Evolutionary conservation across 805 yeast genomes (phyloP).

Genomic region (Yamadazyma olivae): DNA sequence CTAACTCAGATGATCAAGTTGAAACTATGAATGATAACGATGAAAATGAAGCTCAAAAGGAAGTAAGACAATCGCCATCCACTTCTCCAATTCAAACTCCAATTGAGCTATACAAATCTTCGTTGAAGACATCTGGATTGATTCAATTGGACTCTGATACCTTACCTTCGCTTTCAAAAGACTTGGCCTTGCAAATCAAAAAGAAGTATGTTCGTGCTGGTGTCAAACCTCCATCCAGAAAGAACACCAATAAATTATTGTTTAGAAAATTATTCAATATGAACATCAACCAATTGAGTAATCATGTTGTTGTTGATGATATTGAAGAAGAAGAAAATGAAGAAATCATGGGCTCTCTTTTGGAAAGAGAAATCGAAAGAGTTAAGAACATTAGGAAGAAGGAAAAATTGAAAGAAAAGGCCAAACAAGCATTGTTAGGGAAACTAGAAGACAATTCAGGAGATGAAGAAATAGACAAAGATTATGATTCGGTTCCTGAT

Average conservation of each 20-base stretch:
- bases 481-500: conserved; percentile 1
- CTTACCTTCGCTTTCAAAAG: conserved; percentile 10
- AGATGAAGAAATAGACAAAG: conserved; percentile 14
- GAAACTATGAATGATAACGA: neutral
- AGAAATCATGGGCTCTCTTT: conserved; percentile 40
- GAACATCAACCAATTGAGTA: conserved; percentile 40
- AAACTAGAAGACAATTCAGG: conserved; percentile 16
- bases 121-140: conserved; percentile 20
- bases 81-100: conserved; percentile 22
- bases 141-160: conserved; percentile 10
- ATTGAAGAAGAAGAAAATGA: conserved; percentile 37
- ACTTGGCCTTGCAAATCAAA: conserved; percentile 6
- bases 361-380: conserved; percentile 52
- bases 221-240: conserved; percentile 1
- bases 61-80: conserved; percentile 3
- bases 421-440: conserved; percentile 27
- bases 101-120: conserved; percentile 33
- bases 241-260: conserved; percentile 4
- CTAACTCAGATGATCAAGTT: conserved; percentile 14
- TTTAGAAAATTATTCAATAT: conserved; percentile 9
- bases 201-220: conserved; percentile 5
- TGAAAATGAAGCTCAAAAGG: conserved; percentile 16
- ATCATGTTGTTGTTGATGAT: conserved; percentile 18
- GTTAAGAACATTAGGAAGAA: conserved; percentile 42
- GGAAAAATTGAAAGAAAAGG: conserved; percentile 39